phyloP scores from a whole-genome alignment of 176 grass and related monocot species.

The Eragrostis curvula region DNA sequence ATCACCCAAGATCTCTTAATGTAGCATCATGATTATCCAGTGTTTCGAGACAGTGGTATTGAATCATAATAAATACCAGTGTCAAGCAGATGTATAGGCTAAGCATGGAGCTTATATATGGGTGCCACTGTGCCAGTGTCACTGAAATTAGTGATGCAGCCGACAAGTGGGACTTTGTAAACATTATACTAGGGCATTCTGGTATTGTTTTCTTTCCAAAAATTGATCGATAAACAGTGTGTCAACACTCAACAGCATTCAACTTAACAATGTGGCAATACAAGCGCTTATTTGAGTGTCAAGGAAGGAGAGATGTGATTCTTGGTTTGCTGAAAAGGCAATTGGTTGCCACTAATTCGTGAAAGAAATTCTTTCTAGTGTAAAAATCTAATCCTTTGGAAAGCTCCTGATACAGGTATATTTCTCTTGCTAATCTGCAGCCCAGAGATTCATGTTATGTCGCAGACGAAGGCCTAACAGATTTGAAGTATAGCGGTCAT shows the following conservation, averaged over 20 bases:
- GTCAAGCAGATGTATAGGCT: neutral
- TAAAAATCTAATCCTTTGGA: neutral
- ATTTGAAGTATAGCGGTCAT: slow-evolving; percentile 78
- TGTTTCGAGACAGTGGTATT: neutral
- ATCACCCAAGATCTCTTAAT: neutral
- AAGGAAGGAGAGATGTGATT: neutral
- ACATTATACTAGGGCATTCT: neutral
- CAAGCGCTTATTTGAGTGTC: too few species aligned
- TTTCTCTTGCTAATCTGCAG: slow-evolving; percentile 25
- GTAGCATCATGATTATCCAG: neutral
- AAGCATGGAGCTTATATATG: neutral
- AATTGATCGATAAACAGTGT: neutral
- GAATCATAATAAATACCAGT: neutral
- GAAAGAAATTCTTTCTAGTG: neutral
- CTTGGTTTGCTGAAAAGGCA: neutral
- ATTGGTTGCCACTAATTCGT: neutral
- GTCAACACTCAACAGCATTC: neutral
- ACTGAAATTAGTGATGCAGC: too few species aligned
- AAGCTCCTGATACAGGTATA: neutral
- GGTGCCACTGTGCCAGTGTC: neutral
- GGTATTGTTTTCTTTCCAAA: neutral
- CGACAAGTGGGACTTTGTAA: too few species aligned
- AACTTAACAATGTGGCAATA: neutral
- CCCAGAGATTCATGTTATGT: slow-evolving; percentile 79
- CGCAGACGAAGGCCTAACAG: slow-evolving; percentile 66